Evolutionary conservation across 2,329 filamentous ascomycete genomes (phyloP).

Genomic region (Hirsutella rhossiliensis): DNA sequence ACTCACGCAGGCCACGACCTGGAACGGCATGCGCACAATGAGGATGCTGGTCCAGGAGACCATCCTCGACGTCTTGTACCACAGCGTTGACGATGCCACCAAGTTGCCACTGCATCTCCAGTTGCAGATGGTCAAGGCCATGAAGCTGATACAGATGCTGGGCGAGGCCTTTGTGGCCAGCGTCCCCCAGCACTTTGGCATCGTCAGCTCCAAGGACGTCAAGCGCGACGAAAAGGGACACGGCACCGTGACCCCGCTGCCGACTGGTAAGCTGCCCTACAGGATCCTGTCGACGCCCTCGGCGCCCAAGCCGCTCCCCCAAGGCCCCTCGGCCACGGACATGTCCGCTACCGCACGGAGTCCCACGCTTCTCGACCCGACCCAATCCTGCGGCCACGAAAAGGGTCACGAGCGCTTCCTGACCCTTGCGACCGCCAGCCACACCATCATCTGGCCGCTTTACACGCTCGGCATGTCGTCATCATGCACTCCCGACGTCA

Average conservation of each 20-base stretch:
- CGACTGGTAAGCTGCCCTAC: too few relatives aligned
- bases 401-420: conserved; percentile 28
- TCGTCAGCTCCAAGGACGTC: conserved; percentile 27
- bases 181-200: conserved; percentile 36
- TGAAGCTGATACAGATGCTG: conserved; percentile 25
- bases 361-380: too few relatives aligned
- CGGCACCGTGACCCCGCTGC: too few relatives aligned
- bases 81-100: conserved; percentile 15
- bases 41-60: conserved; percentile 36
- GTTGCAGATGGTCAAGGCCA: conserved; percentile 22
- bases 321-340: too few relatives aligned
- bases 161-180: conserved; percentile 31
- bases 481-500: conserved; percentile 26
- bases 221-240: too few relatives aligned
- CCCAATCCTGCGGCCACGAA: too few relatives aligned
- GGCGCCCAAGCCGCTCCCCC: too few relatives aligned
- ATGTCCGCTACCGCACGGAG: too few relatives aligned
- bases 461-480: conserved; percentile 36
- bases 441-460: conserved; percentile 37
- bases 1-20: conserved; percentile 31
- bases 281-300: too few relatives aligned
- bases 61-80: conserved; percentile 29
- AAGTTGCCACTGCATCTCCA: conserved; percentile 18
- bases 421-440: conserved; percentile 34
- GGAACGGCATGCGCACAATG: conserved; percentile 34